These are phyloP conservation scores for Wickerhamiella domercqiae DNA, from an alignment of 805 yeast genomes.

Conservation along the genomic window DNA sequence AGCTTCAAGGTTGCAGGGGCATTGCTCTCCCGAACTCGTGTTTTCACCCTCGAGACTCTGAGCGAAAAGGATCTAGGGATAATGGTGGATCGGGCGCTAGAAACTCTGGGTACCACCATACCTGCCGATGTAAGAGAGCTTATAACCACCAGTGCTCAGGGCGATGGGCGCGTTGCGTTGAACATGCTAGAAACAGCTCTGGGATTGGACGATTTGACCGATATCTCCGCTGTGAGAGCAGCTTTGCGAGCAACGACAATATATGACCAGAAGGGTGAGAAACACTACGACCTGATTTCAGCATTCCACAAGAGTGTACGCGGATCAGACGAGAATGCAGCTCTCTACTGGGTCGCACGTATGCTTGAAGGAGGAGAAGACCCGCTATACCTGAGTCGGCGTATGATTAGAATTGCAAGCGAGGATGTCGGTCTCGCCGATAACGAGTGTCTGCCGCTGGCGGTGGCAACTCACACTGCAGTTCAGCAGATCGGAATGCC, in stretches of 20 bases:
- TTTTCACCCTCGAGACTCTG: slow-evolving; percentile 51
- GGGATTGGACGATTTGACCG: slow-evolving; percentile 15
- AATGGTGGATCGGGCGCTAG: slow-evolving; percentile 44
- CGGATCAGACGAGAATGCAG: slow-evolving; percentile 82
- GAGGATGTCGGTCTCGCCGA: slow-evolving; percentile 88
- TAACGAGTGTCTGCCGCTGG: slow-evolving; percentile 71
- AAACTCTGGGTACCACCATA: slow-evolving; percentile 36
- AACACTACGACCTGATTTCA: slow-evolving; percentile 87
- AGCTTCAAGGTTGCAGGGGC: slow-evolving; percentile 71
- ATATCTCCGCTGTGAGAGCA: slow-evolving; percentile 16
- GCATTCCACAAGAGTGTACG: slow-evolving; percentile 90
- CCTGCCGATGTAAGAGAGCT: slow-evolving; percentile 45
- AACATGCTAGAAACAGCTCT: slow-evolving; percentile 54
- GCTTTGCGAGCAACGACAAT: slow-evolving; percentile 37
- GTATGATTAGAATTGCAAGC: slow-evolving; percentile 89
- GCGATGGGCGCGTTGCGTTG: slow-evolving; percentile 77
- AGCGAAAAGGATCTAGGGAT: slow-evolving; percentile 32
- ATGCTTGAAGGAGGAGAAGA: slow-evolving; percentile 93
- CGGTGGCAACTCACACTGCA: slow-evolving; percentile 71
- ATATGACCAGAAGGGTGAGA: slow-evolving; percentile 80
- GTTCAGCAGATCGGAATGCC: slow-evolving; percentile 88
- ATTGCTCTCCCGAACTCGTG: slow-evolving; percentile 66
- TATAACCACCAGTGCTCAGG: slow-evolving; percentile 60
- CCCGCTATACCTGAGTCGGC: slow-evolving; percentile 71
- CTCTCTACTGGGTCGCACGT: slow-evolving; percentile 68